phyloP scores from a whole-genome alignment of 176 grass and related monocot genomes.

The Oryza brachyantha region DNA sequence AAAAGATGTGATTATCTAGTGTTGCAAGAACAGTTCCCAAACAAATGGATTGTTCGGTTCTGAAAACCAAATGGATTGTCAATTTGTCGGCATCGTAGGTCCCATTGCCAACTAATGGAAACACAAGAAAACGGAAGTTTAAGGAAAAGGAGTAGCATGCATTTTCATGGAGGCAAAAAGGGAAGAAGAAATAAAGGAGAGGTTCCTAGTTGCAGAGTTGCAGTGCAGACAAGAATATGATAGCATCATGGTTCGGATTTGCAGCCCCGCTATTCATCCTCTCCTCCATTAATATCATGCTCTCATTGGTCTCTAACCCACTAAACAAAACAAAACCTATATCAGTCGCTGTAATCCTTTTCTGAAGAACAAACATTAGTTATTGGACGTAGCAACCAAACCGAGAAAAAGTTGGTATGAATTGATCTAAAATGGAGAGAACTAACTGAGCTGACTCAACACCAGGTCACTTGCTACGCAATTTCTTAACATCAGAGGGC shows the following conservation, averaged over 20 bases:
- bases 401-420: neutral
- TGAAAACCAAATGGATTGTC: constrained; percentile 1
- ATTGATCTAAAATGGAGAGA: constrained; percentile 8
- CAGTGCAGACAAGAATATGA: neutral
- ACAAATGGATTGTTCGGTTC: neutral
- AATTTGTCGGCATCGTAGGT: neutral
- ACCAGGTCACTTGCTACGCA: neutral
- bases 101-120: neutral
- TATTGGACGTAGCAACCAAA: neutral
- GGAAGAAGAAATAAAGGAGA: neutral
- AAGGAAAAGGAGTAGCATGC: neutral
- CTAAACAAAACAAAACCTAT: constrained; percentile 11
- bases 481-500: neutral
- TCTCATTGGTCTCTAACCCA: neutral
- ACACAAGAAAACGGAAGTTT: neutral
- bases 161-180: neutral
- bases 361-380: neutral
- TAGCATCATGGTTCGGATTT: constrained; percentile 18
- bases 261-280: neutral
- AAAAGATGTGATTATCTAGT: neutral
- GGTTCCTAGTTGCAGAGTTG: neutral
- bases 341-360: neutral
- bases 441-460: constrained; percentile 23
- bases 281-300: neutral
- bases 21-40: neutral